Evolutionary conservation across 1,284 basidiomycete genomes (phyloP).

Genomic region (Malassezia vespertilionis): DNA sequence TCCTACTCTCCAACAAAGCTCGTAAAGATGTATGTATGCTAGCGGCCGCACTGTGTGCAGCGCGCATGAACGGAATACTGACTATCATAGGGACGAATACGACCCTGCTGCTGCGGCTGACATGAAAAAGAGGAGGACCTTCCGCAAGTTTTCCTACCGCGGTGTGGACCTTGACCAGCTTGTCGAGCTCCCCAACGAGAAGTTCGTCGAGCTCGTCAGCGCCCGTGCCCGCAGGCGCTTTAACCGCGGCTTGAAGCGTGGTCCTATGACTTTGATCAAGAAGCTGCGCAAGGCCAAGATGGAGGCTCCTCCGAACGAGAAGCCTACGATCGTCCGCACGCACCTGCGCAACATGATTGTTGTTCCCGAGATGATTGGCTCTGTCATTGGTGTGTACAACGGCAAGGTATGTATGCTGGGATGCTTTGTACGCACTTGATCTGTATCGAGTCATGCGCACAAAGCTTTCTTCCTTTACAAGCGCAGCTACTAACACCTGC

Average conservation of each 20-base stretch:
- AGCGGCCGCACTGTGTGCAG: too few species aligned
- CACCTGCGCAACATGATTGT: constrained; percentile 99
- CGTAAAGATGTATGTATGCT: constrained; percentile 14
- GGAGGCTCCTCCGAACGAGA: constrained; percentile 94
- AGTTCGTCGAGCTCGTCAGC: constrained; percentile 71
- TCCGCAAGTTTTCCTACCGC: constrained; percentile 97
- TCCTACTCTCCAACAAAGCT: constrained; percentile 11
- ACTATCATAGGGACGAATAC: constrained; percentile 44
- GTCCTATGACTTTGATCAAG: constrained; percentile 97
- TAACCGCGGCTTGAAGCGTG: constrained; percentile 95
- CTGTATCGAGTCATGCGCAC: background rate
- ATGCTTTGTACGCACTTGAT: too few species aligned
- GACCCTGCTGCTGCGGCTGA: constrained; percentile 47
- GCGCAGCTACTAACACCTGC: too few species aligned
- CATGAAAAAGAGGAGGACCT: constrained; percentile 72
- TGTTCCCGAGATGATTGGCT: constrained; percentile 99
- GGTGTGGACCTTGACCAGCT: constrained; percentile 82
- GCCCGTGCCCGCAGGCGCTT: constrained; percentile 97
- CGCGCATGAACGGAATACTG: constrained; percentile 8
- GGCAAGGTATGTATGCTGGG: constrained; percentile 71
- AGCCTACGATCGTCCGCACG: constrained; percentile 96
- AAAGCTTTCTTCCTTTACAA: too few species aligned
- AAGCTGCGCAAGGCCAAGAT: constrained; percentile 99
- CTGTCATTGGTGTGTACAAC: constrained; percentile 60
- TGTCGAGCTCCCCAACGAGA: constrained; percentile 85